phyloP scores from a whole-genome alignment of 768 basidiomycete genomes.

The Kwoniella sp. region DNA sequence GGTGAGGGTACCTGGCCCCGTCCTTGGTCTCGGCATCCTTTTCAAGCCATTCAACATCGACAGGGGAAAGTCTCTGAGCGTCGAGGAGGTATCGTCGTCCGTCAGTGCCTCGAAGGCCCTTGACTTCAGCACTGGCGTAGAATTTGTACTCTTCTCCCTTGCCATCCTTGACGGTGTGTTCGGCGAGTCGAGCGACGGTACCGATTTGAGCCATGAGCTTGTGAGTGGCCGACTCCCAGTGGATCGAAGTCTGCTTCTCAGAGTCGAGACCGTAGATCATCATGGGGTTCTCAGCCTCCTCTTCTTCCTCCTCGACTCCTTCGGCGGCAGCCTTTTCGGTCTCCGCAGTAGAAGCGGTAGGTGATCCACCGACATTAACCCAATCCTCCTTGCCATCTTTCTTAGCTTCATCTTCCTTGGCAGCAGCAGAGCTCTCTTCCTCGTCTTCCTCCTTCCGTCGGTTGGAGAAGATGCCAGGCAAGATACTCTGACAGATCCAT shows the following conservation, averaged over 20 bases:
- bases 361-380: conserved; percentile 47
- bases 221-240: conserved; percentile 56
- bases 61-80: conserved; percentile 57
- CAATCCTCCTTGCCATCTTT: conserved; percentile 55
- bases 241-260: conserved; percentile 55
- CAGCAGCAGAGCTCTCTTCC: conserved; percentile 14
- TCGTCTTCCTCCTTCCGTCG: conserved; percentile 40
- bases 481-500: conserved; percentile 59
- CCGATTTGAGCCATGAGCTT: conserved; percentile 57
- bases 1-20: conserved; percentile 56
- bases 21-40: conserved; percentile 53
- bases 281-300: conserved; percentile 52
- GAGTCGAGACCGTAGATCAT: conserved; percentile 60
- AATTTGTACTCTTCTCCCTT: conserved; percentile 54
- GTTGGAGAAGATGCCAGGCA: conserved; percentile 59
- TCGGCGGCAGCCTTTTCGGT: conserved; percentile 23
- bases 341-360: conserved; percentile 25
- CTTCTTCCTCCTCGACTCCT: conserved; percentile 23
- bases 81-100: conserved; percentile 59
- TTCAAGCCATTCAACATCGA: conserved; percentile 60
- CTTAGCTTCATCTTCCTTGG: conserved; percentile 19
- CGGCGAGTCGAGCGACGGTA: conserved; percentile 54
- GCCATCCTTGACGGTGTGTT: conserved; percentile 56
- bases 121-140: conserved; percentile 58
- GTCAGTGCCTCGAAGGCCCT: conserved; percentile 59